Base-by-base conservation (phyloP, 2,329 filamentous ascomycete genomes). In the Aspergillus sp. region DNA sequence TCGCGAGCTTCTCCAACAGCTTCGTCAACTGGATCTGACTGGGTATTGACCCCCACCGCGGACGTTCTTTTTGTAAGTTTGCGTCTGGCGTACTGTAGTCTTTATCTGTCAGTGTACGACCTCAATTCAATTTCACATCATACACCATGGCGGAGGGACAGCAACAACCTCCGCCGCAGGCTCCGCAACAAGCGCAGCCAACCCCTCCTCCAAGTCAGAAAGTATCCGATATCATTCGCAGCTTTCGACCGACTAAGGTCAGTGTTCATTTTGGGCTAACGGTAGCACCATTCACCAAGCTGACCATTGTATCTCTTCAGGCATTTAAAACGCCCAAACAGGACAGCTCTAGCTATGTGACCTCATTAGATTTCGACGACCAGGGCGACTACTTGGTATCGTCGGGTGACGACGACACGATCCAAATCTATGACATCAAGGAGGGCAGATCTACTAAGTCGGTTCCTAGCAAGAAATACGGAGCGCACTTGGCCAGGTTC, bases 341-440 rank as follows among this genome's bases (percentile, higher is more conserved):
- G 60, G 75, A 73, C 40, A 58, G 56, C 49, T 63, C 60, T 47
- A 83, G 86, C 3, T 80, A 85, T 59, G 84, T 96, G 54, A 88
- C 94, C 8, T 97, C 93, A 1, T 83, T 99, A 63, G 93, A 99
- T 76, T 99, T 96, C 69, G 92, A 97, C 72, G 92, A 97, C 75
- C 88, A 89, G 41, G 94, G 94, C 70, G 91, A 96, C 71, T 88
- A 93, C 46, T 82, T 95, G 54, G 90, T 99, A 73, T 89, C 92
- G 0, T 90, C 91, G 5, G 89, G 92, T 60, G 91, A 90, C 75
- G 94, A 99, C 72, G 92, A 96, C 70, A 95, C 90, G 3, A 89
- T 99, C 57, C 92, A 97, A 67, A 86, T 99, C 30, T 99, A 95
- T 76, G 95, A 94, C 65, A 87, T 95, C 57, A 89, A 88, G 65